Conservation (phyloP, 1,284 basidiomycete genomes). For the Ganoderma meredithae region DNA sequence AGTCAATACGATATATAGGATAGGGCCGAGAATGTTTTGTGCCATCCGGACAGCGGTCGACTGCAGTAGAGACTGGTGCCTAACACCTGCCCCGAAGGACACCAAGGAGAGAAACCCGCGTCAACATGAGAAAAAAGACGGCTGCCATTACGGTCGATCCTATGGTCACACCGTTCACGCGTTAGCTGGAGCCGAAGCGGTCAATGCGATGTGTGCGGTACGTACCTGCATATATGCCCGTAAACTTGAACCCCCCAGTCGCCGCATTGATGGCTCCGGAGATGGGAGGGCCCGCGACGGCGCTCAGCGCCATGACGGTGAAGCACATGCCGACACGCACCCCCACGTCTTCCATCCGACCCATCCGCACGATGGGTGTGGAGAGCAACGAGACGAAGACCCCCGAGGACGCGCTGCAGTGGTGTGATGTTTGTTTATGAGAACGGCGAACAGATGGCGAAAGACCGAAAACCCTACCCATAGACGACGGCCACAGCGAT, state of each 20-base stretch:
- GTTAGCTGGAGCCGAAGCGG: neutral
- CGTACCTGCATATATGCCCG: constrained; percentile 68
- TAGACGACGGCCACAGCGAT: constrained; percentile 58
- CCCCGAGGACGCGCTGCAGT: constrained; percentile 59
- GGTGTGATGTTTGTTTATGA: neutral
- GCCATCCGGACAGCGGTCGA: neutral
- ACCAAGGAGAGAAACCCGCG: constrained; percentile 23
- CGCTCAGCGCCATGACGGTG: constrained; percentile 55
- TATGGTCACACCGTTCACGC: neutral
- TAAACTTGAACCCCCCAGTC: constrained; percentile 53
- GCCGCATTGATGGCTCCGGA: constrained; percentile 60
- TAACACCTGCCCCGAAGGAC: constrained; percentile 26
- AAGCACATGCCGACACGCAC: constrained; percentile 64
- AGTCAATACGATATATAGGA: neutral
- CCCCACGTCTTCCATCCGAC: constrained; percentile 63
- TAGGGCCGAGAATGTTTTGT: neutral
- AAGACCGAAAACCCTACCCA: constrained; percentile 48
- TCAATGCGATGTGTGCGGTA: neutral
- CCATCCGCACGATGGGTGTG: constrained; percentile 66
- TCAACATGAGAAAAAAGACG: constrained; percentile 21
- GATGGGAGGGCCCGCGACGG: constrained; percentile 64
- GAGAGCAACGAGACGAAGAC: constrained; percentile 62
- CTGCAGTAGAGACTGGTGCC: neutral
- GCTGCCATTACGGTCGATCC: constrained; percentile 28
- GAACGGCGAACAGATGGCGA: neutral